A percentile compares a stretch with the other conserved stretches of the same genome.
Conservation (phyloP, 2,329 filamentous ascomycete species). For the Fusarium vanettenii region DNA sequence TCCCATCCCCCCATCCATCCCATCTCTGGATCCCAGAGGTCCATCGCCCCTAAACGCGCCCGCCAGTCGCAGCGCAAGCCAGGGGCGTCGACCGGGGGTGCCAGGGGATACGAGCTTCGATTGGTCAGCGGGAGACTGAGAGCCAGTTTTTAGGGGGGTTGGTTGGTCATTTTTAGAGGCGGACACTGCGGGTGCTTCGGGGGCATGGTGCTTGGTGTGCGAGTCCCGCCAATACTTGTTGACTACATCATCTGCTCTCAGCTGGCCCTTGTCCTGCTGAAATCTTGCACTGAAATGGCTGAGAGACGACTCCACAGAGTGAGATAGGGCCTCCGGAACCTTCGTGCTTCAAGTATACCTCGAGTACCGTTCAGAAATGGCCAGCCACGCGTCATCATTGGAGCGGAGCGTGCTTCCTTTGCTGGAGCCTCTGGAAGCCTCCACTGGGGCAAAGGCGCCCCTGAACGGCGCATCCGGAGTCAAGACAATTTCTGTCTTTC, state of each 20-base stretch:
- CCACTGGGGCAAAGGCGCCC: constrained; percentile 34
- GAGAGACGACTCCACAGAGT: background rate
- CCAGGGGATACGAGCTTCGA: constrained; percentile 22
- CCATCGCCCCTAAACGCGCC: constrained; percentile 29
- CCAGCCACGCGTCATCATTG: constrained; percentile 39
- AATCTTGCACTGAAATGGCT: background rate
- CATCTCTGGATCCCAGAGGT: constrained; percentile 17
- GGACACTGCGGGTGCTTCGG: constrained; percentile 26
- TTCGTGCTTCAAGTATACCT: constrained; percentile 12
- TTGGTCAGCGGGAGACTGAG: constrained; percentile 23
- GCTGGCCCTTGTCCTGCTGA: constrained; percentile 12
- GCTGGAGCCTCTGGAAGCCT: constrained; percentile 25
- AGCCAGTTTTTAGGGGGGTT: constrained; percentile 22
- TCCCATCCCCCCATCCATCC: constrained; percentile 20
- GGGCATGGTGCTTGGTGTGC: constrained; percentile 13
- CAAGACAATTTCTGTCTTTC: constrained; percentile 31
- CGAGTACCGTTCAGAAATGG: constrained; percentile 14
- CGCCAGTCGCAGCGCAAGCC: constrained; percentile 31
- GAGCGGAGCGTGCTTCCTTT: constrained; percentile 29
- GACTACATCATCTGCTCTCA: constrained; percentile 22
- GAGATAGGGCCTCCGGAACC: constrained; percentile 11
- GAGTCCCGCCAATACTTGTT: constrained; percentile 17
- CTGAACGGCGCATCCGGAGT: constrained; percentile 45
- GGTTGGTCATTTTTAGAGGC: constrained; percentile 31
- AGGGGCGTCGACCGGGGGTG: constrained; percentile 25